These are phyloP conservation scores for Haplographium delicatum DNA, from an alignment of 495 filamentous ascomycete genomes.

Conservation along the genomic window DNA sequence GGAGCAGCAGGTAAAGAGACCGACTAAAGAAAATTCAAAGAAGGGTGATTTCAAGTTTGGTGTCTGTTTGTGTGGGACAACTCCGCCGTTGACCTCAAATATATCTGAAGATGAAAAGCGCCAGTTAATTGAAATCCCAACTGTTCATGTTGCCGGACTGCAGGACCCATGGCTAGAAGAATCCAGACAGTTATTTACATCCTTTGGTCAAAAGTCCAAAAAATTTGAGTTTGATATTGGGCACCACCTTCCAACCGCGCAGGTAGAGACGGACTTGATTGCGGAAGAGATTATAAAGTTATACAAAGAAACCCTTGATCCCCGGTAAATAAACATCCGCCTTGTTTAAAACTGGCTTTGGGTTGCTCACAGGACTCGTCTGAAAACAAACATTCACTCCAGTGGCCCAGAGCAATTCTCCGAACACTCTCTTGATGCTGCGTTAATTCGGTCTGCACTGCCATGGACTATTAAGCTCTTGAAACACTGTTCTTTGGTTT, in stretches of 20 bases:
- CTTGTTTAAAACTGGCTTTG: too few species aligned
- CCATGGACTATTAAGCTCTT: too few species aligned
- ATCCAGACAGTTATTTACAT: constrained; percentile 19
- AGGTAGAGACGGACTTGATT: constrained; percentile 27
- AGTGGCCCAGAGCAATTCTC: too few species aligned
- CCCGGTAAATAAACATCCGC: too few species aligned
- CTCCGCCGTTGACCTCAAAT: constrained; percentile 14
- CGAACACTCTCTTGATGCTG: too few species aligned
- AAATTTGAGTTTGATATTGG: constrained; percentile 26
- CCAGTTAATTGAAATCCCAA: constrained; percentile 24
- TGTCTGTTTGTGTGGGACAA: constrained; percentile 10
- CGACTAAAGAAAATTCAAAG: background rate
- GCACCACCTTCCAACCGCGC: constrained; percentile 26
- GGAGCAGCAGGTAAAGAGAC: constrained; percentile 18
- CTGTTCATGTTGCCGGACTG: constrained; percentile 28
- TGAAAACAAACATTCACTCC: too few species aligned
- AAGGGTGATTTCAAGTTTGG: constrained; percentile 16
- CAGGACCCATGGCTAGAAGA: constrained; percentile 28
- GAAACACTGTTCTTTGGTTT: too few species aligned
- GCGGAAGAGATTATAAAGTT: constrained; percentile 26
- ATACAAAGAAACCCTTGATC: constrained; percentile 16
- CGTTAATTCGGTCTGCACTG: too few species aligned
- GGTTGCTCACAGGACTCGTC: too few species aligned
- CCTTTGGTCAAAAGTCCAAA: constrained; percentile 25
- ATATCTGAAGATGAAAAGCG: constrained; percentile 6